A percentile compares a stretch with the other conserved stretches of the same genome.
Evolutionary conservation across 352 stramenopile genomes (phyloP).

Genomic region (Phytophthora pseudosyringae): DNA sequence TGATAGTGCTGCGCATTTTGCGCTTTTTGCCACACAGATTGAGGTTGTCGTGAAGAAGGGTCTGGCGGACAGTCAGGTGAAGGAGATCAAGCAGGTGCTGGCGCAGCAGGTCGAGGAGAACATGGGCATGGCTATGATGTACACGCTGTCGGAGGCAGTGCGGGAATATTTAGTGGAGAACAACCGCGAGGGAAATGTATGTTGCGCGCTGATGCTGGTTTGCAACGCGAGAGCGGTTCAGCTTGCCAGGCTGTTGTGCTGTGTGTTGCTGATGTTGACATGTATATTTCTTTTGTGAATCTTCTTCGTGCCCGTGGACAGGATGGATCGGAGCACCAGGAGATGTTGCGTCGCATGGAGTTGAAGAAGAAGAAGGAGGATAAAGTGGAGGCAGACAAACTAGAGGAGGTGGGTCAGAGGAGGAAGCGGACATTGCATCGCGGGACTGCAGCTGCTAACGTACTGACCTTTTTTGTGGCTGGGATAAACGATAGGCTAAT

Average conservation of each 20-base stretch:
- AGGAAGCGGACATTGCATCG: background rate
- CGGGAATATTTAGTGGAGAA: slow-evolving; percentile 90
- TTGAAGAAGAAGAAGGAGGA: slow-evolving; percentile 84
- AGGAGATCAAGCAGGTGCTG: slow-evolving; percentile 77
- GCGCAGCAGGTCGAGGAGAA: slow-evolving; percentile 77
- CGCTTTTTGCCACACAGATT: slow-evolving; percentile 38
- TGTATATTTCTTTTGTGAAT: slow-evolving; percentile 21
- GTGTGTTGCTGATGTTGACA: background rate
- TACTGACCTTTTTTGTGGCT: background rate
- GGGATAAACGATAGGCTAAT: slow-evolving; percentile 32
- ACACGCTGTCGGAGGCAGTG: slow-evolving; percentile 82
- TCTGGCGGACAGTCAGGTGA: slow-evolving; percentile 77
- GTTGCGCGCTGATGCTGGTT: slow-evolving; percentile 14
- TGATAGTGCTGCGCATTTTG: background rate
- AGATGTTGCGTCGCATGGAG: slow-evolving; percentile 88
- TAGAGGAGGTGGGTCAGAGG: slow-evolving; percentile 41
- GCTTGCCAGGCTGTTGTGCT: background rate
- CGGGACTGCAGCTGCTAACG: slow-evolving; percentile 18
- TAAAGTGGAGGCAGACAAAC: slow-evolving; percentile 57
- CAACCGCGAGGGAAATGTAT: slow-evolving; percentile 85
- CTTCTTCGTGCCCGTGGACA: slow-evolving; percentile 23
- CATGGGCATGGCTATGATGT: slow-evolving; percentile 90
- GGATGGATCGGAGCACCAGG: slow-evolving; percentile 89
- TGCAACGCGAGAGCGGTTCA: background rate
- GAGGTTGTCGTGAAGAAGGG: slow-evolving; percentile 83